Evolutionary conservation across 305 asterid genomes (phyloP), one percentile per base, ranked within the genome.

Genomic region (Plantago lanceolata): DNA sequence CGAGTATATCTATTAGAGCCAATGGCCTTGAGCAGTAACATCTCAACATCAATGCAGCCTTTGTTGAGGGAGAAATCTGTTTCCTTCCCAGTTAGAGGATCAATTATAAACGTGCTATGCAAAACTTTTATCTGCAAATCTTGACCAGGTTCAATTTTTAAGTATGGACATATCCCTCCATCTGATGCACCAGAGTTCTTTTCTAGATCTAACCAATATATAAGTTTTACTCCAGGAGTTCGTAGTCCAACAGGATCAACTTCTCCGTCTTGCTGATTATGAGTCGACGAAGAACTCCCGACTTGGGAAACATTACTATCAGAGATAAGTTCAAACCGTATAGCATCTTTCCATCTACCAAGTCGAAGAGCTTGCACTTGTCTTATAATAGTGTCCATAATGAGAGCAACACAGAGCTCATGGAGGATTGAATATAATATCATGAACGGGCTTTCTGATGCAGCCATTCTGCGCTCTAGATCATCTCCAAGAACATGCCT

Each of bases 311-410:
- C 72, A 70, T 81, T 75, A 68, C 93, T 91, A 82, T 94, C 97
- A 59, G 96, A 78, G 73, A 94, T 88, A 75, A 88, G 95, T 82
- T 94, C 99, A 78, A 90, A 94, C 69, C 94, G 88, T 74, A 94
- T 94, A 56, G 97, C 96, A 77, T 90, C 97, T 74, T 85, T 88
- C 99, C 99, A 94, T 67, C 96, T 79, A 71, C 97, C 99, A 70
- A 78, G 90, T 61, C 87, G 82, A 75, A 94, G 97, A 69, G 85
- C 68, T 69, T 86, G 93, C 75, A 88, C 96, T 83, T 94, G 99
- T 73, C 96, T 82, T 77, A 85, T 81, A 68, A 94, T 93, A 71
- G 97, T 94, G 81, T 94, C 99, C 99, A 94, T 94, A 33, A 86
- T 69, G 72, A 94, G 96, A 51, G 99, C 94, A 71, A 90, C 83